These are phyloP conservation scores for Blastocystis sp. DNA, from an alignment of 352 stramenopile genomes.

Conservation along the genomic window DNA sequence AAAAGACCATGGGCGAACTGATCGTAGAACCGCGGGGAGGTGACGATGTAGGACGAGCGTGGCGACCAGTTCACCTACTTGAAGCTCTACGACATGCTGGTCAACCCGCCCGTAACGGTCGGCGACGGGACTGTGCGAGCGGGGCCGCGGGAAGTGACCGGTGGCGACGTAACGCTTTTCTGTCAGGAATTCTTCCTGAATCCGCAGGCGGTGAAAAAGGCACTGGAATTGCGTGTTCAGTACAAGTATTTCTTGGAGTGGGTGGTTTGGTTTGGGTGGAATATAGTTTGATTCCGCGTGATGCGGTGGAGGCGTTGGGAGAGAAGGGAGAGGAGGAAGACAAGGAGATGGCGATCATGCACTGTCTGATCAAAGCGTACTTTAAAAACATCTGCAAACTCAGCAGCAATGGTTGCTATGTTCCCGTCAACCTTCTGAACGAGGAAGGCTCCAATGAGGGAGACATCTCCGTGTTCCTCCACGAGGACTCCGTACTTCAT, in stretches of 20 bases:
- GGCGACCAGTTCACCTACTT: slow-evolving; percentile 38
- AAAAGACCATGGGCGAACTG: slow-evolving; percentile 30
- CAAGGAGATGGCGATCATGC: not conserved
- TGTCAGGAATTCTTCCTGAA: not conserved
- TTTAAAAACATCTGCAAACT: slow-evolving; percentile 42
- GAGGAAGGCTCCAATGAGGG: not conserved
- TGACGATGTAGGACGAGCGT: not conserved
- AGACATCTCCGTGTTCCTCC: not conserved
- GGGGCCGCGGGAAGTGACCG: not conserved
- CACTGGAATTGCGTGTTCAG: not conserved
- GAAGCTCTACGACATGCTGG: not conserved
- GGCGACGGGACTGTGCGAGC: not conserved
- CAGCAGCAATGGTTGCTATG: slow-evolving; percentile 20
- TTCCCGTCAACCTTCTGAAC: slow-evolving; percentile 13
- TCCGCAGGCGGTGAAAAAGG: slow-evolving; percentile 13
- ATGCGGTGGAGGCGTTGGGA: not conserved
- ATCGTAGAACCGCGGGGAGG: not conserved
- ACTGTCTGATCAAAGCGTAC: slow-evolving; percentile 38
- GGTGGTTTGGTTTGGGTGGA: not conserved
- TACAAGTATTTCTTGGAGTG: slow-evolving; percentile 31
- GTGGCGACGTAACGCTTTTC: not conserved
- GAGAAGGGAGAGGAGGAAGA: no score
- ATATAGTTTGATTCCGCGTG: not conserved
- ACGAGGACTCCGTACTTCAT: not conserved
- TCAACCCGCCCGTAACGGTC: not conserved